Percentiles rank a stretch among this genome's conserved stretches.
These are phyloP conservation scores for Davidsoniella virescens DNA, from an alignment of 2,329 filamentous ascomycete genomes.

Conservation along the genomic window DNA sequence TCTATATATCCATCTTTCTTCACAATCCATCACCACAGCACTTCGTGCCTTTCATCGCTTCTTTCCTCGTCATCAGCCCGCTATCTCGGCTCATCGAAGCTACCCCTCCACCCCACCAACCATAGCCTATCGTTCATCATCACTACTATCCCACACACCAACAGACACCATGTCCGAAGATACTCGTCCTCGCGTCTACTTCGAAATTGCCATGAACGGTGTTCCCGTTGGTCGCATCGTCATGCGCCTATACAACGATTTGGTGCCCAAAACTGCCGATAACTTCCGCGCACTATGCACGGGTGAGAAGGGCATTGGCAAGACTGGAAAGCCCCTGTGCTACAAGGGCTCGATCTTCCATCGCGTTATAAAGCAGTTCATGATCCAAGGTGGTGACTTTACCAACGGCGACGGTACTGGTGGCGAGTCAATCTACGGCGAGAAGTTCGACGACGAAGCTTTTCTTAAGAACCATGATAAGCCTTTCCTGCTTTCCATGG, in stretches of 20 bases:
- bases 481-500: slow-evolving; percentile 92
- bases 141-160: slow-evolving; percentile 4
- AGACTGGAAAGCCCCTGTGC: slow-evolving; percentile 68
- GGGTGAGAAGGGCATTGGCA: slow-evolving; percentile 77
- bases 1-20: background rate
- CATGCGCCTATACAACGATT: slow-evolving; percentile 63
- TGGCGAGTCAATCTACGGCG: slow-evolving; percentile 92
- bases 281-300: slow-evolving; percentile 94
- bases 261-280: slow-evolving; percentile 88
- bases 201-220: slow-evolving; percentile 74
- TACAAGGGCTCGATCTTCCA: slow-evolving; percentile 93
- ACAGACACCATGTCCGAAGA: slow-evolving; percentile 19
- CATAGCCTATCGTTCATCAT: slow-evolving; percentile 3
- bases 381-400: slow-evolving; percentile 98
- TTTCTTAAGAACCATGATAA: slow-evolving; percentile 83
- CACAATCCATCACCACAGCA: background rate
- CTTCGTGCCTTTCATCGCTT: background rate
- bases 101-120: slow-evolving; percentile 8
- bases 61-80: background rate
- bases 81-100: background rate
- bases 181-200: slow-evolving; percentile 67
- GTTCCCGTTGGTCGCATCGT: slow-evolving; percentile 59
- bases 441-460: slow-evolving; percentile 95
- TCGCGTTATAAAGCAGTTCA: slow-evolving; percentile 95
- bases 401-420: slow-evolving; percentile 88